Percentiles rank a stretch among this genome's conserved stretches.
These are phyloP conservation scores for Quercus variabilis DNA, from an alignment of 306 rosid genomes.

Conservation along the genomic window DNA sequence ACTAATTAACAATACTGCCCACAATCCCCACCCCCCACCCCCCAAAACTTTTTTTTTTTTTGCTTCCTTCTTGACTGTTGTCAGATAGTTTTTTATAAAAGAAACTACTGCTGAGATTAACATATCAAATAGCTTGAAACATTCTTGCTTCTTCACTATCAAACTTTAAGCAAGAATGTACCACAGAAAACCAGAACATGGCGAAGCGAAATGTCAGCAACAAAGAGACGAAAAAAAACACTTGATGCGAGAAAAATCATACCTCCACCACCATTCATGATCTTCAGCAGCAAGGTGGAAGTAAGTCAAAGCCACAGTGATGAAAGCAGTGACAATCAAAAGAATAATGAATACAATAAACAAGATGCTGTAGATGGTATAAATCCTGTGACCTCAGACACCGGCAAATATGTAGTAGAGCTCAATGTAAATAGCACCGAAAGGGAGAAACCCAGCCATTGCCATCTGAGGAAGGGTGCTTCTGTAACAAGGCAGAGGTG, in stretches of 20 bases:
- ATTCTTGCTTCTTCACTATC: background rate
- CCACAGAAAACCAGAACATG: background rate
- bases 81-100: no score
- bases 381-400: conserved; percentile 56
- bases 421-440: conserved; percentile 49
- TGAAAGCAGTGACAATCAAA: conserved; percentile 53
- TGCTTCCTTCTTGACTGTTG: no score
- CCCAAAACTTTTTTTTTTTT: no score
- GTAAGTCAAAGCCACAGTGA: conserved; percentile 56
- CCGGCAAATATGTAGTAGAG: conserved; percentile 52
- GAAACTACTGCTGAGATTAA: background rate
- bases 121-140: background rate
- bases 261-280: conserved; percentile 65
- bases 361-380: conserved; percentile 46
- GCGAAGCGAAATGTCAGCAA: background rate
- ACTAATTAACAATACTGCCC: no score
- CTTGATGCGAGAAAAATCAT: conserved; percentile 1
- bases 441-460: conserved; percentile 56
- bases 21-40: no score
- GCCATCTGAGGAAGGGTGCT: conserved; percentile 51
- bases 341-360: conserved; percentile 53
- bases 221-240: background rate
- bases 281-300: conserved; percentile 63
- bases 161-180: background rate
- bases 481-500: conserved; percentile 50